Conservation (phyloP, 495 filamentous ascomycete genomes). For the Talaromyces borbonicus region DNA sequence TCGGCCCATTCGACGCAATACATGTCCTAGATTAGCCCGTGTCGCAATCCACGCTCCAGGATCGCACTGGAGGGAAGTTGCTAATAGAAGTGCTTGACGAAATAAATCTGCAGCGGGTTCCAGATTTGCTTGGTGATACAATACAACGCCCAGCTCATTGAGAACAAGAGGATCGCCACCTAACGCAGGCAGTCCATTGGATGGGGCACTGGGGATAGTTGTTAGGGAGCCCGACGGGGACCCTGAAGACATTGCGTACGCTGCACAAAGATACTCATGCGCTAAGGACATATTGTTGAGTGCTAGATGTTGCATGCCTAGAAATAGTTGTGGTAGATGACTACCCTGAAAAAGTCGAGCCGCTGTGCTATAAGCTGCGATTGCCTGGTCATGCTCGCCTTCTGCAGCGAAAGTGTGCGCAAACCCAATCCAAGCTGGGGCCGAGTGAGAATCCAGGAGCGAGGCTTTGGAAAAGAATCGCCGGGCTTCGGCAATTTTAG, state of each 20-base stretch:
- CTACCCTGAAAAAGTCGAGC: slow-evolving; percentile 94
- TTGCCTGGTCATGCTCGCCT: slow-evolving; percentile 96
- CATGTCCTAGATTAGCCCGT: slow-evolving; percentile 81
- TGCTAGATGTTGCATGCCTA: slow-evolving; percentile 97
- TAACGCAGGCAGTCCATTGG: slow-evolving; percentile 40
- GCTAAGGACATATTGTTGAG: slow-evolving; percentile 91
- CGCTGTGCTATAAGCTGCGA: slow-evolving; percentile 94
- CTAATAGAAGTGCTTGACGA: slow-evolving; percentile 60
- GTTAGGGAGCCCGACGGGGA: slow-evolving; percentile 31
- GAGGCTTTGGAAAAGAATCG: slow-evolving; percentile 95
- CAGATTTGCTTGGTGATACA: slow-evolving; percentile 82
- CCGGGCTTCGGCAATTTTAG: slow-evolving; percentile 84
- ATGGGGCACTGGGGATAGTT: slow-evolving; percentile 24
- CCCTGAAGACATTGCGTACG: slow-evolving; percentile 60
- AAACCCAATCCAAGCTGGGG: slow-evolving; percentile 97
- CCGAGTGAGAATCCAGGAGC: slow-evolving; percentile 95
- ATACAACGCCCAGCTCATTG: slow-evolving; percentile 90
- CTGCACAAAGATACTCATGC: slow-evolving; percentile 89
- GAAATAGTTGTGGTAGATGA: slow-evolving; percentile 89
- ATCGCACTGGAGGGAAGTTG: slow-evolving; percentile 70
- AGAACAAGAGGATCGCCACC: slow-evolving; percentile 73
- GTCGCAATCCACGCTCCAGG: slow-evolving; percentile 79
- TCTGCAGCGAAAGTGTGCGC: slow-evolving; percentile 99
- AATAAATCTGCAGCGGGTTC: slow-evolving; percentile 65
- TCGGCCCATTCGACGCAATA: slow-evolving; percentile 61